Evolutionary conservation across 768 basidiomycete species (phyloP).

Genomic region (Lanmaoa pseudosensibilis): DNA sequence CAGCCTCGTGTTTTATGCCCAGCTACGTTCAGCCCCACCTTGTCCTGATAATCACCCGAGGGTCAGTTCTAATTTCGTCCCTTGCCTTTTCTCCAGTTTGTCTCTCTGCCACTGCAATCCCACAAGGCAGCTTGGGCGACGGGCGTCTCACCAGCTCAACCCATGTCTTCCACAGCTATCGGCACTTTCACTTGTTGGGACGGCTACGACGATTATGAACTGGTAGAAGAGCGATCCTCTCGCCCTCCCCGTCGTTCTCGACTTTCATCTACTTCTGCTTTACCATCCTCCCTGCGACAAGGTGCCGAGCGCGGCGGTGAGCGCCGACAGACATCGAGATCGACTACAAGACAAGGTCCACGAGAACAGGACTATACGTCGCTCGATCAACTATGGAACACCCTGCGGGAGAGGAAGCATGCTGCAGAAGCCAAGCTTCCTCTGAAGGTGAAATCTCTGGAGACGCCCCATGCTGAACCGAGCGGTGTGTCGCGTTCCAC

Average conservation of each 20-base stretch:
- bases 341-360: conserved; percentile 11
- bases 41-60: conserved; percentile 36
- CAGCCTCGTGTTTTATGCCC: conserved; percentile 36
- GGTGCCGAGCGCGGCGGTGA: conserved; percentile 20
- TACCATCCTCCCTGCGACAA: conserved; percentile 12
- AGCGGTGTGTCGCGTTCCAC: conserved; percentile 24
- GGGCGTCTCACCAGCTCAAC: conserved; percentile 12
- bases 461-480: conserved; percentile 31
- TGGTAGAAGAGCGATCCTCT: conserved; percentile 19
- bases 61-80: conserved; percentile 29
- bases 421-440: conserved; percentile 65
- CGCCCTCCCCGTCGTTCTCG: conserved; percentile 23
- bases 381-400: conserved; percentile 65
- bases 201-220: conserved; percentile 30
- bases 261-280: conserved; percentile 20
- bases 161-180: conserved; percentile 35
- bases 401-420: conserved; percentile 64
- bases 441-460: conserved; percentile 70
- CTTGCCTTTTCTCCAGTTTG: conserved; percentile 15
- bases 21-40: conserved; percentile 21
- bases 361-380: conserved; percentile 30
- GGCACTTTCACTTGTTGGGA: conserved; percentile 37
- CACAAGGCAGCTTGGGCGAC: conserved; percentile 22
- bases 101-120: conserved; percentile 20
- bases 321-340: conserved; percentile 22